Evolutionary conservation across 1,284 basidiomycete genomes (phyloP).

Genomic region (Cutaneotrichosporon arboriforme): DNA sequence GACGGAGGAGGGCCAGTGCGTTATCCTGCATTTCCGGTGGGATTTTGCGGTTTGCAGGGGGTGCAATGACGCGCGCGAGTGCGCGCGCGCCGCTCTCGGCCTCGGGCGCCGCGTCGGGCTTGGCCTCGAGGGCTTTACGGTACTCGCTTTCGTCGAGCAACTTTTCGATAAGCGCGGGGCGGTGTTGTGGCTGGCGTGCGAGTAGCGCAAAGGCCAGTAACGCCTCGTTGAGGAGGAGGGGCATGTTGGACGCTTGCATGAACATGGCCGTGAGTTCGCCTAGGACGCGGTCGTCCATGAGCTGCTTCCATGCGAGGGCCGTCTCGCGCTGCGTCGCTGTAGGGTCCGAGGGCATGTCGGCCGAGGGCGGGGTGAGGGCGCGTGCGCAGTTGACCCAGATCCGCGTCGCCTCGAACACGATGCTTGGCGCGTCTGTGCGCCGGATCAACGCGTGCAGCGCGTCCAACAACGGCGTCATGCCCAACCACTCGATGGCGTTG

Average conservation of each 20-base stretch:
- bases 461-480: constrained; percentile 45
- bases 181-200: constrained; percentile 24
- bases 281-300: constrained; percentile 56
- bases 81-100: background rate
- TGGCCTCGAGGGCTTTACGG: background rate
- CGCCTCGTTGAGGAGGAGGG: constrained; percentile 82
- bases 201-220: constrained; percentile 75
- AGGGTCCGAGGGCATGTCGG: too few species aligned
- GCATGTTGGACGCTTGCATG: constrained; percentile 69
- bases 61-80: constrained; percentile 8
- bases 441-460: constrained; percentile 68
- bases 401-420: constrained; percentile 69
- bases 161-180: background rate
- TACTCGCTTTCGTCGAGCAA: background rate
- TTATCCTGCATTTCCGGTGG: constrained; percentile 13
- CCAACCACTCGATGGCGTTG: constrained; percentile 19
- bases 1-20: constrained; percentile 5
- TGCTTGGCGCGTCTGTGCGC: constrained; percentile 72
- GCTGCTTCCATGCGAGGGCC: constrained; percentile 51
- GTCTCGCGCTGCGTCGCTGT: constrained; percentile 38
- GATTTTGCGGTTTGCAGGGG: background rate
- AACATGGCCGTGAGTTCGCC: constrained; percentile 66
- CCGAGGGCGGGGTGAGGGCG: constrained; percentile 10
- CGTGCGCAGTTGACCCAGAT: constrained; percentile 43
- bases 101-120: background rate